Conservation (phyloP, 2,329 filamentous ascomycete species). For the Fusarium transvaalense region DNA sequence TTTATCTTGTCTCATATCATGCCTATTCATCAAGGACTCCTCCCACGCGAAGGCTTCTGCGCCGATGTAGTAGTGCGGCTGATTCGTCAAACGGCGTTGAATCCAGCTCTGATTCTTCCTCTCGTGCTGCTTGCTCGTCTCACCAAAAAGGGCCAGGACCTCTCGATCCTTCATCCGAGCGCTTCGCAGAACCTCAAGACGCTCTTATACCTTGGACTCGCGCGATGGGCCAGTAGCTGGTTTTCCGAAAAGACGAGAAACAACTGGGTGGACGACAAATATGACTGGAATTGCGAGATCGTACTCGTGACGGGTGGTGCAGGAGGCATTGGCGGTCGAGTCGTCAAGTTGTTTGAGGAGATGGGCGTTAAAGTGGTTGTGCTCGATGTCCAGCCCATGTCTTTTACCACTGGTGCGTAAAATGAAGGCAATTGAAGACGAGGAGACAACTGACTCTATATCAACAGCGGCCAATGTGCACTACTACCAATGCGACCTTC, state of each 20-base stretch:
- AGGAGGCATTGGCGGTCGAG: constrained; percentile 76
- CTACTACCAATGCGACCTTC: constrained; percentile 79
- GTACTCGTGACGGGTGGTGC: constrained; percentile 81
- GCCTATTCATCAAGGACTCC: constrained; percentile 63
- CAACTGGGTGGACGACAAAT: constrained; percentile 57
- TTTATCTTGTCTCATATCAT: constrained; percentile 36
- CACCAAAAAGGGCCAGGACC: constrained; percentile 70
- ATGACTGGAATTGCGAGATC: constrained; percentile 77
- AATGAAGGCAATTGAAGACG: constrained; percentile 1
- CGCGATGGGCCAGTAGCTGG: constrained; percentile 49
- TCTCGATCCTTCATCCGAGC: constrained; percentile 65
- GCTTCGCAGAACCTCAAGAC: constrained; percentile 62
- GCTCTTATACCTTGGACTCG: constrained; percentile 51
- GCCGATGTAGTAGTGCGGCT: constrained; percentile 70
- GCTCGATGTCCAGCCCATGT: constrained; percentile 75
- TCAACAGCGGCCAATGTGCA: constrained; percentile 64
- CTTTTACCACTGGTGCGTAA: constrained; percentile 63
- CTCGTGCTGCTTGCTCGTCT: constrained; percentile 72
- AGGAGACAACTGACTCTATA: constrained; percentile 16
- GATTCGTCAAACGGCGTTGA: constrained; percentile 71
- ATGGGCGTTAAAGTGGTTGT: constrained; percentile 76
- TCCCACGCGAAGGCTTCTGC: constrained; percentile 70
- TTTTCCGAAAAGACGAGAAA: constrained; percentile 53
- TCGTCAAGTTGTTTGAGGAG: constrained; percentile 75
- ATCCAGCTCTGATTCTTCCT: constrained; percentile 73